phyloP scores from a whole-genome alignment of 108 stramenopile species.

The Discostella stelligeroides region DNA sequence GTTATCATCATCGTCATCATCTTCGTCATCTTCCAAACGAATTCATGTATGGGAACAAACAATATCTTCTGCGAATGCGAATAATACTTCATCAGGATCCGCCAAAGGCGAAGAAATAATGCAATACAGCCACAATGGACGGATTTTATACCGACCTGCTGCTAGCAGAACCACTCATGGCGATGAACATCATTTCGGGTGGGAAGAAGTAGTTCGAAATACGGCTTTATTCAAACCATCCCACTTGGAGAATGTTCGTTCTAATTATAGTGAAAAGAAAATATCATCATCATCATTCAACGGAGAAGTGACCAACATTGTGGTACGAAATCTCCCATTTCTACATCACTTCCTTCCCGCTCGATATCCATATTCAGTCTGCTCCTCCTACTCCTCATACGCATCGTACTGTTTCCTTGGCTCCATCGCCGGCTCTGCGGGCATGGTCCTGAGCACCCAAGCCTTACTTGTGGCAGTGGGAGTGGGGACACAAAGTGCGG shows the following conservation, averaged over 20 bases:
- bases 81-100: slow-evolving; percentile 13
- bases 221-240: not conserved
- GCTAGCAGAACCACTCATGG: slow-evolving; percentile 2
- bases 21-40: not conserved
- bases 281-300: too few species aligned
- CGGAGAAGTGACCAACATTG: slow-evolving; percentile 20
- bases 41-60: slow-evolving; percentile 31
- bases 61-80: slow-evolving; percentile 25
- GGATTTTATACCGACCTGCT: slow-evolving; percentile 17
- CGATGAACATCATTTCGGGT: slow-evolving; percentile 2
- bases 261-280: too few species aligned
- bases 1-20: too few species aligned
- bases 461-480: slow-evolving; percentile 90
- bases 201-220: slow-evolving; percentile 18
- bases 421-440: slow-evolving; percentile 74
- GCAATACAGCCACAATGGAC: slow-evolving; percentile 8
- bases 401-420: slow-evolving; percentile 64
- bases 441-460: slow-evolving; percentile 92
- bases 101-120: slow-evolving; percentile 2
- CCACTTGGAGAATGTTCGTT: too few species aligned
- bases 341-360: slow-evolving; percentile 79
- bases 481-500: slow-evolving; percentile 78
- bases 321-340: slow-evolving; percentile 40
- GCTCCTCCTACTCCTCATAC: slow-evolving; percentile 70
- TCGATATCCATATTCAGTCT: slow-evolving; percentile 77